Evolutionary conservation across 306 rosid species (phyloP), one percentile per base, ranked within the genome.

Genomic region (Dalbergia cochinchinensis): DNA sequence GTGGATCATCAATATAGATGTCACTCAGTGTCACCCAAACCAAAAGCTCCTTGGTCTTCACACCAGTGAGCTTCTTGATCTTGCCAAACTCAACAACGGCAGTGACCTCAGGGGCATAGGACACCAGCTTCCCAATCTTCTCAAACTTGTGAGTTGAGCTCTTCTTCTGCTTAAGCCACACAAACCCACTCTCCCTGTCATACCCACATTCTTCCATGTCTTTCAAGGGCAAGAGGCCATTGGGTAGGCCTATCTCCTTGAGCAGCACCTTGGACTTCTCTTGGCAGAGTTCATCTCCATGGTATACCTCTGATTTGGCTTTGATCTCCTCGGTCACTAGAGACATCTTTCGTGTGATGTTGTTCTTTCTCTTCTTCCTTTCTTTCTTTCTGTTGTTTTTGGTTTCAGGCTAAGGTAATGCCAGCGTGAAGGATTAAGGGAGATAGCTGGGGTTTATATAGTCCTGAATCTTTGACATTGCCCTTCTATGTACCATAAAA

Each of bases 61-160:
- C 99, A n/a, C 99, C 99, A 1, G 89, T 96, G 1, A 96, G 94
- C 81, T 93, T 96, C 89, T 83, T 93, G 88, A 96, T 96, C 90
- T 80, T 96, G 60, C 88, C 87, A 3, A 33, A 18, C 85, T 91
- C 97, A 12, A 92, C 90, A 51, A 13, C 13, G 22, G 98, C 99
- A 1, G 98, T 89, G 61, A 93, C 97, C 55, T 93, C 97, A 15
- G 94, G 35, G 12, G 87, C 97, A 59, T 91, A 96, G 1, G 85
- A 55, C 6, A 83, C 92, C 8, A 77, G 86, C 89, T 74, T 93
- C 77, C 92, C 96, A 65, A 96, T 82, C 88, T 93, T 89, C 2
- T 93, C 89, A 64, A 93, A 96, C 83, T 89, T 91, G 96, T 96
- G 99, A 73, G 81, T 89, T 5, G 9, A 33, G 84, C 64, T 81